Evolutionary conservation across 2,329 filamentous ascomycete genomes (phyloP).

Genomic region (Monosporascus sp.): DNA sequence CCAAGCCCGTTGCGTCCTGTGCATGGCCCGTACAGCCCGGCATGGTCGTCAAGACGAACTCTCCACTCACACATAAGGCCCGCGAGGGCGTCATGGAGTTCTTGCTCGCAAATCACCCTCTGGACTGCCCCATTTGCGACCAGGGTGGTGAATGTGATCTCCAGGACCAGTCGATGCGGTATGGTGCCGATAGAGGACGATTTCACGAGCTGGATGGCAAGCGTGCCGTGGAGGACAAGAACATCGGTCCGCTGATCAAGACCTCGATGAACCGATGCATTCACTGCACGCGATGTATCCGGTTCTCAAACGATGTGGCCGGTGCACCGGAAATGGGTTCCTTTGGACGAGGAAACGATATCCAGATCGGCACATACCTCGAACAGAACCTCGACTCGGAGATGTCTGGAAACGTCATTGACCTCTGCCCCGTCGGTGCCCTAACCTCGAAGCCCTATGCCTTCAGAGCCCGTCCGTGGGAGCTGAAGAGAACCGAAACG

Average conservation of each 20-base stretch:
- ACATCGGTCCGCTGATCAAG: constrained; percentile 96
- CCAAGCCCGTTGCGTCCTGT: constrained; percentile 96
- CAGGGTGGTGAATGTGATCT: constrained; percentile 99
- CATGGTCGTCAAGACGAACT: constrained; percentile 99
- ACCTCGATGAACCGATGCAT: constrained; percentile 99
- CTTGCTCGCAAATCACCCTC: constrained; percentile 88
- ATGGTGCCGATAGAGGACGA: constrained; percentile 89
- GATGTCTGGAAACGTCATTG: constrained; percentile 94
- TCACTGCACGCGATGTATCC: constrained; percentile 95
- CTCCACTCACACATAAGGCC: constrained; percentile 92
- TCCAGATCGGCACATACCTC: constrained; percentile 97
- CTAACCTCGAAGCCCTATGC: constrained; percentile 97
- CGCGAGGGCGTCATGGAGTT: constrained; percentile 99
- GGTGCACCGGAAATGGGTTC: constrained; percentile 94
- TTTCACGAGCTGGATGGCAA: constrained; percentile 97
- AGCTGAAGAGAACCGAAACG: constrained; percentile 92
- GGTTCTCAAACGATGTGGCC: constrained; percentile 95
- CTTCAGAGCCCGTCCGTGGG: constrained; percentile 95
- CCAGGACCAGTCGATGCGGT: constrained; percentile 99
- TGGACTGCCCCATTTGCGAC: constrained; percentile 97
- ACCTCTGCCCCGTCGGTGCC: constrained; percentile 95
- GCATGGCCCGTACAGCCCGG: constrained; percentile 98
- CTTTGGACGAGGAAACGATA: constrained; percentile 89
- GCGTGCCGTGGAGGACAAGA: constrained; percentile 98
- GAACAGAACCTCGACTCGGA: constrained; percentile 92